Evolutionary conservation across 2,329 filamentous ascomycete species (phyloP).

Genomic region (Claviceps fusiformis): DNA sequence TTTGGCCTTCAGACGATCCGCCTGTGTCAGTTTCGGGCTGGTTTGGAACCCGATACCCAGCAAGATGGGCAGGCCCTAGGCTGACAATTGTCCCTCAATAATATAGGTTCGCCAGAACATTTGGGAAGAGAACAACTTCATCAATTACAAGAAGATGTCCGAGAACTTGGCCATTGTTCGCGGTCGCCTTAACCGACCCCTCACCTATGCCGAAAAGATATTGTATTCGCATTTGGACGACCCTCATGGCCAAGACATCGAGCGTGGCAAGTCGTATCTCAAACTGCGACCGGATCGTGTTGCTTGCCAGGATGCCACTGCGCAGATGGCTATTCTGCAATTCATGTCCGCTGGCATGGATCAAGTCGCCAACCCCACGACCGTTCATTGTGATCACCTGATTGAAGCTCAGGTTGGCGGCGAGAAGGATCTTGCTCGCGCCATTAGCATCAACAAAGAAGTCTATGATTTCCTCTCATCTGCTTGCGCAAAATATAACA

Average conservation of each 20-base stretch:
- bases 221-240: constrained; percentile 98
- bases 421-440: constrained; percentile 82
- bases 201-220: constrained; percentile 96
- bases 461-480: constrained; percentile 95
- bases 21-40: background rate
- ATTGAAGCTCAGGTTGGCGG: constrained; percentile 95
- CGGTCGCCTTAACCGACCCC: constrained; percentile 74
- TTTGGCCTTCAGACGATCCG: background rate
- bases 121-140: constrained; percentile 90
- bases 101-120: constrained; percentile 78
- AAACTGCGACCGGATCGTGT: constrained; percentile 95
- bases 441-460: constrained; percentile 93
- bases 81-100: background rate
- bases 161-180: constrained; percentile 92
- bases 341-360: constrained; percentile 99
- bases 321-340: constrained; percentile 98
- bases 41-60: background rate
- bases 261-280: constrained; percentile 90
- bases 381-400: constrained; percentile 97
- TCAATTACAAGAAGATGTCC: constrained; percentile 99
- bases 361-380: constrained; percentile 83
- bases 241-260: constrained; percentile 87
- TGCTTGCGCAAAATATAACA: constrained; percentile 98
- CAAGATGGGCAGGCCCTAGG: background rate
- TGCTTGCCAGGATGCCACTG: constrained; percentile 97